Percentiles rank a stretch among this genome's conserved stretches.
Conservation (phyloP, 768 basidiomycete species). For the Russula sp. region DNA sequence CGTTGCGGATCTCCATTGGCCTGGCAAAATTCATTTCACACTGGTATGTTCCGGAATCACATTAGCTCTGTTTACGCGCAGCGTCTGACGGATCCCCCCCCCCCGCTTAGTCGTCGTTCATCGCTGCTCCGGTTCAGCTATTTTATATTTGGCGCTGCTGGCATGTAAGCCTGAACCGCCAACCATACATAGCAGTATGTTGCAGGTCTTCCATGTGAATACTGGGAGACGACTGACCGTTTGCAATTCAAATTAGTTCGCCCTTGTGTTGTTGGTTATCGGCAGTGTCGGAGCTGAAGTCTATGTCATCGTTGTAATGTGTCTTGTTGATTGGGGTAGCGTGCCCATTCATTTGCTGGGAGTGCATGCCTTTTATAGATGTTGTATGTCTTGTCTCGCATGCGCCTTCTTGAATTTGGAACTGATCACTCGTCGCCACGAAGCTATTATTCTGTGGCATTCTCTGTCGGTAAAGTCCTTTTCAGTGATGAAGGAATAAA, state of each 20-base stretch:
- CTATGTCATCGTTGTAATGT: slow-evolving; percentile 6
- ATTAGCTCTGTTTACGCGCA: not conserved
- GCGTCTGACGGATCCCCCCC: not conserved
- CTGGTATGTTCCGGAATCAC: slow-evolving; percentile 2
- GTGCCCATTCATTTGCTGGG: not conserved
- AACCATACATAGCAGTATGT: slow-evolving; percentile 12
- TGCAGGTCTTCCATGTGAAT: not conserved
- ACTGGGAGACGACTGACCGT: not conserved
- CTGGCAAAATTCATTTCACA: slow-evolving; percentile 12
- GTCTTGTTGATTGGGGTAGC: slow-evolving; percentile 5
- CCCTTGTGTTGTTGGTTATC: slow-evolving; percentile 15
- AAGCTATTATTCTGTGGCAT: slow-evolving; percentile 10
- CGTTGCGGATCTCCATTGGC: slow-evolving; percentile 11
- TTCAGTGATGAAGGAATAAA: not conserved
- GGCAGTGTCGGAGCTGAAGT: slow-evolving; percentile 8
- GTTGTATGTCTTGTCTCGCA: slow-evolving; percentile 7
- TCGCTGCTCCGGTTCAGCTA: slow-evolving; percentile 34
- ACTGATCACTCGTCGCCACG: not conserved
- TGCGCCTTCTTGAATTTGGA: not conserved
- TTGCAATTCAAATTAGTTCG: not conserved
- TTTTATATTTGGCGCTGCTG: slow-evolving; percentile 36
- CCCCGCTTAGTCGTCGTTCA: slow-evolving; percentile 28
- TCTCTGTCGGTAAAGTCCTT: slow-evolving; percentile 11
- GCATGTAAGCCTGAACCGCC: slow-evolving; percentile 28
- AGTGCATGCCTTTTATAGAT: slow-evolving; percentile 13